These are phyloP conservation scores for Nepenthes gracilis DNA, from an alignment of 148 eudicot species.

Conservation along the genomic window DNA sequence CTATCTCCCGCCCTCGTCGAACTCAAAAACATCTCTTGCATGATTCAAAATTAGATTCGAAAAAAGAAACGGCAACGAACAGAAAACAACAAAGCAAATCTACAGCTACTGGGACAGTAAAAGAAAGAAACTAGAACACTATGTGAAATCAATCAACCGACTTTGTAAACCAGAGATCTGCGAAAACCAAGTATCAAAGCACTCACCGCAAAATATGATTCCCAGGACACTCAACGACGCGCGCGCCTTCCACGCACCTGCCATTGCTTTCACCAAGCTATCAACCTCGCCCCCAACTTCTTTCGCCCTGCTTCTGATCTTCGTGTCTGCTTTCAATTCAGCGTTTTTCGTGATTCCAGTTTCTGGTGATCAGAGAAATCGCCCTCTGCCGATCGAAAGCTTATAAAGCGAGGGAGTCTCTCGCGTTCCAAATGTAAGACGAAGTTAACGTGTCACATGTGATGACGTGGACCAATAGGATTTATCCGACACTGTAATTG, in stretches of 20 bases:
- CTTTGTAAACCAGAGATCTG: background rate
- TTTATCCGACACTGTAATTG: too few species aligned
- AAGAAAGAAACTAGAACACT: background rate
- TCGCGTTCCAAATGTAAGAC: too few species aligned
- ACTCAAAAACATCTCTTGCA: too few species aligned
- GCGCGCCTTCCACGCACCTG: slow-evolving; percentile 15
- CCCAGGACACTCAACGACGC: slow-evolving; percentile 16
- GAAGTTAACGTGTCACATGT: slow-evolving; percentile 9
- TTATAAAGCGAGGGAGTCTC: background rate
- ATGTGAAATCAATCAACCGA: background rate
- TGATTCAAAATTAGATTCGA: too few species aligned
- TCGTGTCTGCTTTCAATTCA: too few species aligned
- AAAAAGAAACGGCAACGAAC: too few species aligned
- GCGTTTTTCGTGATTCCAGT: too few species aligned
- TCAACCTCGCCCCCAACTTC: too few species aligned
- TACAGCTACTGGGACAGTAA: background rate
- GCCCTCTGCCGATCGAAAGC: background rate
- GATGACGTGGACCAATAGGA: slow-evolving; percentile 22
- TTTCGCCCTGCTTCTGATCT: background rate
- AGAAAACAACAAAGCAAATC: background rate
- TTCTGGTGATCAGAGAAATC: background rate
- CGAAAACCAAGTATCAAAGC: background rate
- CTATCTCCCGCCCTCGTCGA: too few species aligned
- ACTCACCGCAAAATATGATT: slow-evolving; percentile 20
- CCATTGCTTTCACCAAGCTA: slow-evolving; percentile 3